phyloP scores from a whole-genome alignment of 2,329 filamentous ascomycete genomes.

The Fusarium begoniae region DNA sequence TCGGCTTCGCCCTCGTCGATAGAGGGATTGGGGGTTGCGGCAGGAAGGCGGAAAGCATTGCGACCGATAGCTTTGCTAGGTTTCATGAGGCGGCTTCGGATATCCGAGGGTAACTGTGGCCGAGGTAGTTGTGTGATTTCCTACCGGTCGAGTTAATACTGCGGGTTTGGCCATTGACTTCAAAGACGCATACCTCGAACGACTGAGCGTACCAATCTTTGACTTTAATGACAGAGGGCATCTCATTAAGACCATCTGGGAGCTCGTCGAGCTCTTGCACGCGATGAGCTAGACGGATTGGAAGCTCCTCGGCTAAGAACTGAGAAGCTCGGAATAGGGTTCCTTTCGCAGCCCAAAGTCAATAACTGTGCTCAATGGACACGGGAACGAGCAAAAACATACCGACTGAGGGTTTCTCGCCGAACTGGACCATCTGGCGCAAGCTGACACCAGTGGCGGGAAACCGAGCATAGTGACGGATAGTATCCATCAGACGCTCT shows the following conservation, averaged over 20 bases:
- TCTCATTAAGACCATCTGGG: constrained; percentile 95
- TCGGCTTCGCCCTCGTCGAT: constrained; percentile 84
- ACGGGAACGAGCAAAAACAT: constrained; percentile 77
- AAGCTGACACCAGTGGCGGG: constrained; percentile 95
- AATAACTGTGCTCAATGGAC: constrained; percentile 71
- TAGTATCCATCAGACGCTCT: constrained; percentile 92
- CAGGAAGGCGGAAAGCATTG: constrained; percentile 74
- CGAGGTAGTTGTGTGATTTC: constrained; percentile 90
- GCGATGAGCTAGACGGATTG: constrained; percentile 94
- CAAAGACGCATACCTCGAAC: constrained; percentile 77
- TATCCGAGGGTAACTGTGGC: constrained; percentile 77
- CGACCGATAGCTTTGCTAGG: constrained; percentile 67
- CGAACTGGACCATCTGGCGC: constrained; percentile 99
- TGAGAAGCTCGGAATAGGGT: constrained; percentile 97
- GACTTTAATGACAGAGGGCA: constrained; percentile 95
- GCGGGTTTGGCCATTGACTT: not conserved
- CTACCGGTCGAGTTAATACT: constrained; percentile 54
- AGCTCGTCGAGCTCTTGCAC: constrained; percentile 93
- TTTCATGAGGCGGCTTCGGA: constrained; percentile 81
- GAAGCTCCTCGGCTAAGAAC: constrained; percentile 97
- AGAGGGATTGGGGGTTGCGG: constrained; percentile 90
- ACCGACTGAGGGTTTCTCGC: constrained; percentile 92
- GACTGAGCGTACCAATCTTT: constrained; percentile 99
- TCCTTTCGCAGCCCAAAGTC: constrained; percentile 60
- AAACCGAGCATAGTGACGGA: constrained; percentile 96